Evolutionary conservation across 306 rosid species (phyloP), one percentile per base, ranked within the genome.

Genomic region (Elaeagnus macrophylla): DNA sequence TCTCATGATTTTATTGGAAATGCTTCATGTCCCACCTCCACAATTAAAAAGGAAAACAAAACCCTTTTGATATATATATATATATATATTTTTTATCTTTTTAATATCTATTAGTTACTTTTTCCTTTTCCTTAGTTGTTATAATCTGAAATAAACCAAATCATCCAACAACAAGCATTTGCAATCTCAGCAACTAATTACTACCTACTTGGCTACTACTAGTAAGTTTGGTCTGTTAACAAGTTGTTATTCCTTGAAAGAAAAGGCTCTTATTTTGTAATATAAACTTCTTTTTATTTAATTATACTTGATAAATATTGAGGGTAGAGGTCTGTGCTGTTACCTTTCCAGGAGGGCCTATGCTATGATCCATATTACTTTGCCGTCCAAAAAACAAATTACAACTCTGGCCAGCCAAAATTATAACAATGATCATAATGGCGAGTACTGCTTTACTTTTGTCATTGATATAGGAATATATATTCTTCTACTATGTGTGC

Each of bases 1-100:
- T 78, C 76, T 81, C 80, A 84, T 84, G 74, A 84, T 84, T 84
- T 41, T 72, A 53, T 62, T 68, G 61, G 70, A 39, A 83, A 70
- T 75, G 70, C 72, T 56, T 7, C 62, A 70, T 70, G 67, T 62
- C 83, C 78, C 74, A 70, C 82, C 51, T 25, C 32, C 38, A 61
- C 67, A 37, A 48, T 45, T 7, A 16, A 18, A 55, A 43, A 56
- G 7, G 61, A 64, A 67, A 52, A 66, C 37, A 67, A 54, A 40
- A 25, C 16, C 56, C 52, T 40, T 50, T 69, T 35, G 57, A 39
- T 42, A 44, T n/a, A n/a, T n/a, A 53, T 48, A 15, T 3, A 54
- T 52, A 17, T 11, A 62, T 9, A 38, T 46, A 10, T 12, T 25
- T 13, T 18, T 67, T 53, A 48, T 64, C 54, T 53, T 66, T 37